Evolutionary conservation across 208 protist species (phyloP).

Genomic region (Leishmania tropica): DNA sequence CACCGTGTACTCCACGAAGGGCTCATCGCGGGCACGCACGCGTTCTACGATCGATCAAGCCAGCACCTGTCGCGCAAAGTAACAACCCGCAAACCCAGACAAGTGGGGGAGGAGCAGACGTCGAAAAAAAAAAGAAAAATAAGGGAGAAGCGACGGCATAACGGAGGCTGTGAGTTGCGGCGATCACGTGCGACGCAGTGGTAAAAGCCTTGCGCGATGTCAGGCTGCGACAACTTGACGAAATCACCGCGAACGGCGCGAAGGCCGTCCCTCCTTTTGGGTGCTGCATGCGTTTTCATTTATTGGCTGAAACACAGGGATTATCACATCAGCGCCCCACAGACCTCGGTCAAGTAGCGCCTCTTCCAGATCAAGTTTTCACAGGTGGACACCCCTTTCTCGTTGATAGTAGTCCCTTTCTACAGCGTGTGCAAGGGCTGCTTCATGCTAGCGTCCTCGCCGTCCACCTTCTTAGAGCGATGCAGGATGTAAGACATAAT

Average conservation of each 20-base stretch:
- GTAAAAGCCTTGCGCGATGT: background rate
- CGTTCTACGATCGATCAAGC: background rate
- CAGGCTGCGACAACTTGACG: background rate
- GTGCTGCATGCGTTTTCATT: background rate
- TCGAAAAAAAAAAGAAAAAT: background rate
- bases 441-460: conserved; percentile 19
- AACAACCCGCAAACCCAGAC: background rate
- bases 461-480: conserved; percentile 35
- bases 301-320: background rate
- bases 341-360: background rate
- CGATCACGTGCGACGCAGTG: background rate
- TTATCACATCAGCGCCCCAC: background rate
- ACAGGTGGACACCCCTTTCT: background rate
- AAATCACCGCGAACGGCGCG: background rate
- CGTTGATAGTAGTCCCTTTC: background rate
- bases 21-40: background rate
- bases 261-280: too few relatives aligned
- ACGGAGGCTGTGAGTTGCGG: background rate
- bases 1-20: background rate
- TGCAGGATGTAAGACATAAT: conserved; percentile 82
- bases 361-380: background rate
- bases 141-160: background rate
- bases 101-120: background rate
- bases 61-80: background rate
- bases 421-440: conserved; percentile 11